Evolutionary conservation across 148 eudicot genomes (phyloP).

Genomic region (Vaccinium vitisidaea): DNA sequence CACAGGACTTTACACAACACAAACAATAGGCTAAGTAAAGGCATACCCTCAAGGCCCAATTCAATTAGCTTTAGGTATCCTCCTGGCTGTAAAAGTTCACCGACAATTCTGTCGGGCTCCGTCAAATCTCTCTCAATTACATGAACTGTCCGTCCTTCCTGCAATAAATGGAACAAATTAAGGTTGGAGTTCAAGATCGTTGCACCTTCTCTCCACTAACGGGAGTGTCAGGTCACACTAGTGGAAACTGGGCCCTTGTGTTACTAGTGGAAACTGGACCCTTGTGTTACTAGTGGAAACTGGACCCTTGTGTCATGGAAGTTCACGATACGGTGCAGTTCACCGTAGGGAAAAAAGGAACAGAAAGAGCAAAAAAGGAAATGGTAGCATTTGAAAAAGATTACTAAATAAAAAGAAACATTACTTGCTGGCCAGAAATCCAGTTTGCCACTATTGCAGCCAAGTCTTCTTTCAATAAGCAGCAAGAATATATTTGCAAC

Average conservation of each 20-base stretch:
- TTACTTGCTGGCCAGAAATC: not conserved
- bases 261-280: not conserved
- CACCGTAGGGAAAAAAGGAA: not conserved
- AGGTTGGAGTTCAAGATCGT: not conserved
- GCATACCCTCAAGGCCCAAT: conserved; percentile 54
- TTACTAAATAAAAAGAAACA: not conserved
- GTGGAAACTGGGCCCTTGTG: not conserved
- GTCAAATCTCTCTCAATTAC: conserved; percentile 59
- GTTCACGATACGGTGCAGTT: not conserved
- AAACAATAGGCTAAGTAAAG: not conserved
- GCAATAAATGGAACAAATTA: conserved; percentile 2
- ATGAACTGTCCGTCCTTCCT: conserved; percentile 54
- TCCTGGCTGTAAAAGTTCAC: conserved; percentile 62
- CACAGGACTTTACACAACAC: not conserved
- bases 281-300: not conserved
- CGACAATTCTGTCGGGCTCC: conserved; percentile 60
- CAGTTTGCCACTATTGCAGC: not conserved
- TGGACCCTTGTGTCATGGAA: not conserved
- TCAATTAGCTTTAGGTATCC: conserved; percentile 57
- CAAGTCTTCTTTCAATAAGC: not conserved
- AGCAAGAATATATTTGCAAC: not conserved
- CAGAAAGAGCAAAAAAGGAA: too few relatives aligned
- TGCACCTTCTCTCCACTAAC: not conserved
- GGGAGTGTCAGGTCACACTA: not conserved
- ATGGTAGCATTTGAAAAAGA: not conserved